These are phyloP conservation scores for Phytophthora europaea DNA, from an alignment of 352 stramenopile genomes.

Conservation along the genomic window DNA sequence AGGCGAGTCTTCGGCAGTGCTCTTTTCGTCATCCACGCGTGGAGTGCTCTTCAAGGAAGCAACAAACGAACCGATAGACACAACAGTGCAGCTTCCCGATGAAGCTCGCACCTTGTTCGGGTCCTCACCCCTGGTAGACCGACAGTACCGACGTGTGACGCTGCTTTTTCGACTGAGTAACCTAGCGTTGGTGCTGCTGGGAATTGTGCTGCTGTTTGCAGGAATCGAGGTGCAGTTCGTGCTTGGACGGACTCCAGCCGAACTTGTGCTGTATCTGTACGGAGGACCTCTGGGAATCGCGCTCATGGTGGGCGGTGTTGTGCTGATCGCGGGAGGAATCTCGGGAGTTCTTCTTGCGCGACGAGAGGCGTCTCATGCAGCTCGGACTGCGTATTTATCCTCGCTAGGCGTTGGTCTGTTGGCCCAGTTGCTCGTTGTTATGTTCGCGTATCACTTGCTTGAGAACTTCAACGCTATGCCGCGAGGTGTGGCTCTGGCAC, in stretches of 20 bases:
- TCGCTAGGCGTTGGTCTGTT: conserved; percentile 43
- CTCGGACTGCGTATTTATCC: conserved; percentile 44
- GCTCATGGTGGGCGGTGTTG: conserved; percentile 34
- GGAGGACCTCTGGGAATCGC: conserved; percentile 45
- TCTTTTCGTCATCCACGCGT: conserved; percentile 13
- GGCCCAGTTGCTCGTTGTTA: conserved; percentile 45
- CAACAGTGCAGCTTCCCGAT: conserved; percentile 43
- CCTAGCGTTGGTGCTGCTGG: conserved; percentile 42
- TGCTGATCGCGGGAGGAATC: conserved; percentile 36
- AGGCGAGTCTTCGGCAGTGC: conserved; percentile 23
- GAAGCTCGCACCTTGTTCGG: conserved; percentile 62
- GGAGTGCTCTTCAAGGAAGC: conserved; percentile 5
- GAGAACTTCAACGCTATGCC: conserved; percentile 52
- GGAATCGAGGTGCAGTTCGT: conserved; percentile 64
- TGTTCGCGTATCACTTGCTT: conserved; percentile 49
- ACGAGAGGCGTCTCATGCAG: conserved; percentile 37
- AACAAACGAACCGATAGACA: conserved; percentile 19
- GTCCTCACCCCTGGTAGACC: conserved; percentile 37
- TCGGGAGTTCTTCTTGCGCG: conserved; percentile 37
- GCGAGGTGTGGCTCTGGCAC: conserved; percentile 24
- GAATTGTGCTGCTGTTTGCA: conserved; percentile 55
- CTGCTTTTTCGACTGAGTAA: conserved; percentile 48
- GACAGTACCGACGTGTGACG: conserved; percentile 50
- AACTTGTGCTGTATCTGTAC: conserved; percentile 64
- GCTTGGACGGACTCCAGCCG: conserved; percentile 61